phyloP scores from a whole-genome alignment of 2,329 filamentous ascomycete species.

The Aspergillus spinulosporus region DNA sequence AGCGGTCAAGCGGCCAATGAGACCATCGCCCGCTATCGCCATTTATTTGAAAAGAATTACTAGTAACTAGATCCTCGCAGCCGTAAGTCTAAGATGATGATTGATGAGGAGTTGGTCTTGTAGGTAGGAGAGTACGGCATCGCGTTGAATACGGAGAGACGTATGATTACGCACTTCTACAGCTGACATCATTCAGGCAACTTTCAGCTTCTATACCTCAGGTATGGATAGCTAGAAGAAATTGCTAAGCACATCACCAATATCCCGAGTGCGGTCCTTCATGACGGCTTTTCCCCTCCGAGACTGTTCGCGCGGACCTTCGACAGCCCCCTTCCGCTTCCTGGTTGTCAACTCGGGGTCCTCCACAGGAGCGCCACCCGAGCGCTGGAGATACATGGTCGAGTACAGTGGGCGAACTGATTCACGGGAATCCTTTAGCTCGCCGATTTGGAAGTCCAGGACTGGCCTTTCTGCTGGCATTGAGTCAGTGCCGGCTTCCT shows the following conservation, averaged over 20 bases:
- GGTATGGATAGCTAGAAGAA: conserved; percentile 24
- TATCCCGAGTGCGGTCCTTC: conserved; percentile 30
- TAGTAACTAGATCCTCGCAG: neutral
- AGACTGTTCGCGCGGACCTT: neutral
- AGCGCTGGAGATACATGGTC: conserved; percentile 18
- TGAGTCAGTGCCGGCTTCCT: neutral
- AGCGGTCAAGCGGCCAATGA: conserved; percentile 21
- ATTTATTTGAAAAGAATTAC: neutral
- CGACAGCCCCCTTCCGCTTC: conserved; percentile 9
- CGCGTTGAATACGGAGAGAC: too few species aligned
- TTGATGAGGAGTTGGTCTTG: neutral
- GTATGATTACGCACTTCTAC: too few species aligned
- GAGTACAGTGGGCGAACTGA: neutral
- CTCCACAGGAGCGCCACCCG: neutral
- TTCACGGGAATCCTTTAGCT: neutral
- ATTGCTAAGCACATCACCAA: conserved; percentile 33
- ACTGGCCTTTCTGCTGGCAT: conserved; percentile 21
- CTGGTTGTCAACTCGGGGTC: conserved; percentile 13
- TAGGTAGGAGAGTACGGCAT: too few species aligned
- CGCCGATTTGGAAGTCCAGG: conserved; percentile 29
- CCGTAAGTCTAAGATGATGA: neutral
- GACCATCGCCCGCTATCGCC: conserved; percentile 11
- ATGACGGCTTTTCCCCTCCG: conserved; percentile 23
- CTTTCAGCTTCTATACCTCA: neutral
- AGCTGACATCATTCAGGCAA: conserved; percentile 7